Conservation (phyloP, 345 rosid genomes). For the Trapa incisa region DNA sequence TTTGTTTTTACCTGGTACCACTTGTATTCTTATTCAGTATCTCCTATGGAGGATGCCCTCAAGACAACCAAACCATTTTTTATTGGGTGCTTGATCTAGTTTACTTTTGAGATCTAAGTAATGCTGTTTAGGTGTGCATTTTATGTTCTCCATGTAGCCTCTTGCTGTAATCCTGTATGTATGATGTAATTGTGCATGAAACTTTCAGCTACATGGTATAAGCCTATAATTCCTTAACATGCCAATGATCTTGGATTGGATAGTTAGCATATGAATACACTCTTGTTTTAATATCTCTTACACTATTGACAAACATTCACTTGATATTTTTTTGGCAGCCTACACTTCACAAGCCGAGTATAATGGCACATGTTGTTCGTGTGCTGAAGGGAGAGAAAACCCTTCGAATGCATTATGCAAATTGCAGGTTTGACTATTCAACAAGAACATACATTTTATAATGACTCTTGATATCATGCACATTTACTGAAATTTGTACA, state of each 20-base stretch:
- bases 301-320: background rate
- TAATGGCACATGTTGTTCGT: slow-evolving; percentile 94
- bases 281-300: slow-evolving; percentile 2
- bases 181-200: background rate
- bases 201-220: background rate
- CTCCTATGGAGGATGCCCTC: background rate
- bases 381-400: slow-evolving; percentile 90
- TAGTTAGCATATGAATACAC: slow-evolving; percentile 1
- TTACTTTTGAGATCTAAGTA: background rate
- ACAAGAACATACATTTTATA: background rate
- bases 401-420: slow-evolving; percentile 97
- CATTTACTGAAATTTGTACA: slow-evolving; percentile 4
- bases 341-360: slow-evolving; percentile 93
- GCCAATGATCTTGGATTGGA: background rate
- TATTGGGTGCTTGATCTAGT: background rate
- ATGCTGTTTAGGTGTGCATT: background rate
- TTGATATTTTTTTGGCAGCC: slow-evolving; percentile 48
- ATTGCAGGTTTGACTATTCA: slow-evolving; percentile 60
- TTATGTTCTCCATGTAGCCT: background rate
- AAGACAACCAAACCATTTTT: background rate
- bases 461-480: slow-evolving; percentile 1
- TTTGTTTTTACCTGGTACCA: background rate
- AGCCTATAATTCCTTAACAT: background rate
- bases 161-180: background rate
- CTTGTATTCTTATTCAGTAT: background rate